phyloP scores from a whole-genome alignment of 2,329 filamentous ascomycete species.

The Penicillium polonicum region DNA sequence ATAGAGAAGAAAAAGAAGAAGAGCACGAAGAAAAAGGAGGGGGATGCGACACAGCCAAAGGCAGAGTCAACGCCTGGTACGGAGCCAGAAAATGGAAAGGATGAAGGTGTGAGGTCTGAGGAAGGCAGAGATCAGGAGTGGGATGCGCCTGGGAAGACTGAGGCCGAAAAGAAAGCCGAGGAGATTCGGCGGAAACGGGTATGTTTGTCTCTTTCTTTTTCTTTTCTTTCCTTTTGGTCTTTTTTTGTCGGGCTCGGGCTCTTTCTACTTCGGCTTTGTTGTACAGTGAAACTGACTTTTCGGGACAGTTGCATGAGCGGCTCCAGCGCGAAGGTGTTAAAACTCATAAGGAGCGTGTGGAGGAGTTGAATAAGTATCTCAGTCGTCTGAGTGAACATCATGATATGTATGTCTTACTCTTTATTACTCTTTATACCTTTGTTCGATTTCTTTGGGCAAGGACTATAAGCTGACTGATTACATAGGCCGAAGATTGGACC shows the following conservation, averaged over 20 bases:
- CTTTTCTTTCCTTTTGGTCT: neutral
- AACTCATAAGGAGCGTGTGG: slow-evolving; percentile 94
- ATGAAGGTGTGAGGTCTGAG: slow-evolving; percentile 12
- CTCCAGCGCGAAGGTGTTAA: slow-evolving; percentile 83
- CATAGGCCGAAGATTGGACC: slow-evolving; percentile 44
- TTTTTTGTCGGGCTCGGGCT: neutral
- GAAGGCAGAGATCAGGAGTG: slow-evolving; percentile 19
- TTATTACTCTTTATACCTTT: neutral
- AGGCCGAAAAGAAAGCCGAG: slow-evolving; percentile 76
- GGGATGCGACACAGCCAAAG: slow-evolving; percentile 13
- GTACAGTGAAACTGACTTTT: slow-evolving; percentile 6
- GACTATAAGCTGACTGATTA: slow-evolving; percentile 15
- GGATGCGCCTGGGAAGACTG: slow-evolving; percentile 63
- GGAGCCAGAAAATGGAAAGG: slow-evolving; percentile 14
- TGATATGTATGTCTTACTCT: slow-evolving; percentile 67
- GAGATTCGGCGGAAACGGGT: slow-evolving; percentile 79
- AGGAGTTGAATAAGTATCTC: slow-evolving; percentile 91
- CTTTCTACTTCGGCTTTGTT: slow-evolving; percentile 6
- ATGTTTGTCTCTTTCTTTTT: slow-evolving; percentile 37
- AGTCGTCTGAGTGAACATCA: slow-evolving; percentile 94
- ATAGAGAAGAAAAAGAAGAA: slow-evolving; percentile 53
- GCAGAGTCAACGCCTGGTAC: neutral
- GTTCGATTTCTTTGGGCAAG: neutral
- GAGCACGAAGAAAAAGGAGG: slow-evolving; percentile 40
- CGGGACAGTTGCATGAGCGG: slow-evolving; percentile 70